A percentile compares a stretch with the other conserved stretches of the same genome.
Conservation (phyloP, 257 asterid genomes). For the Rubia yunnanensis region DNA sequence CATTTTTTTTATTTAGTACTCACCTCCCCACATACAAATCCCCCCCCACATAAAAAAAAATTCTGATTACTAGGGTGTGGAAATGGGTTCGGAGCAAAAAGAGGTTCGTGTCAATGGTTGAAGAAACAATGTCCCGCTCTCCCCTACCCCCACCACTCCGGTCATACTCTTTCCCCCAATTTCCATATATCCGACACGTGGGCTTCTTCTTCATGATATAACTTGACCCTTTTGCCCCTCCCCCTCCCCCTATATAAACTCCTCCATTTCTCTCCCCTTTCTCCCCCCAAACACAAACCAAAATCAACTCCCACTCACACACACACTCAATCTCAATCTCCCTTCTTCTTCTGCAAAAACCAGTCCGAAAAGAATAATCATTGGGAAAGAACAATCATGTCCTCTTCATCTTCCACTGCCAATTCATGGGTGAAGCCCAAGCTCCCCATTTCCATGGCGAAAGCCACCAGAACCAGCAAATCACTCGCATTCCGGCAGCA, state of each 20-base stretch:
- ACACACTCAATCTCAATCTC: too few relatives aligned
- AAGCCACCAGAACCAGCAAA: constrained; percentile 13
- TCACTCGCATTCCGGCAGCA: constrained; percentile 13
- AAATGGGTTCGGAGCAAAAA: not conserved
- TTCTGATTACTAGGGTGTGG: not conserved
- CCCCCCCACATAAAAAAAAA: too few relatives aligned
- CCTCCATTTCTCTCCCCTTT: constrained; percentile 13
- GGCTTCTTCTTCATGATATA: constrained; percentile 41
- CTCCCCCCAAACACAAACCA: constrained; percentile 18
- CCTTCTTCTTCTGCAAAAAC: not conserved
- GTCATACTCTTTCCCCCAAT: constrained; percentile 7
- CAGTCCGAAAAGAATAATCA: not conserved
- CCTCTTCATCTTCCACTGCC: constrained; percentile 22
- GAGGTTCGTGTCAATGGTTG: constrained; percentile 33
- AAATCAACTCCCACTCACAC: constrained; percentile 9
- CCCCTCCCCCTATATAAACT: constrained; percentile 39
- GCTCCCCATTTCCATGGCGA: constrained; percentile 3
- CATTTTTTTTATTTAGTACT: too few relatives aligned
- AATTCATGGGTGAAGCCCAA: constrained; percentile 42
- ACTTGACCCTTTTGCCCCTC: constrained; percentile 34
- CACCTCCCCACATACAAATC: too few relatives aligned
- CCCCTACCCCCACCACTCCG: not conserved
- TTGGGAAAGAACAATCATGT: constrained; percentile 38
- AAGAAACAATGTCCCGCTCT: constrained; percentile 28
- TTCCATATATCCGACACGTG: constrained; percentile 61